Conservation (phyloP, 1,284 basidiomycete genomes). For the Mycosarcoma maydis region DNA sequence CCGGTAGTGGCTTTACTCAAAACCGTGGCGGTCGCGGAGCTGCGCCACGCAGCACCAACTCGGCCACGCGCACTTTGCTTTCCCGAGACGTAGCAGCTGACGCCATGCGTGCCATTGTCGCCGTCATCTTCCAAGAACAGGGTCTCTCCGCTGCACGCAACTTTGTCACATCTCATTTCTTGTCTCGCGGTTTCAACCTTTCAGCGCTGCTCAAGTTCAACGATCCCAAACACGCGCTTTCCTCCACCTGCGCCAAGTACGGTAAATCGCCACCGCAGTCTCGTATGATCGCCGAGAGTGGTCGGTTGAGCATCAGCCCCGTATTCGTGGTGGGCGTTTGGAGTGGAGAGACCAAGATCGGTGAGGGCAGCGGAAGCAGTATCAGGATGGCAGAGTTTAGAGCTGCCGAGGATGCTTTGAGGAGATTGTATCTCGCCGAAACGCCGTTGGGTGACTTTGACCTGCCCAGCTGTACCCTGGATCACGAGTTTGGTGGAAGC, state of each 20-base stretch:
- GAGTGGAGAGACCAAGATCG: slow-evolving; percentile 83
- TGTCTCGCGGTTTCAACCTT: slow-evolving; percentile 70
- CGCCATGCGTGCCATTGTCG: slow-evolving; percentile 71
- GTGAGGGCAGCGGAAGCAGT: slow-evolving; percentile 93
- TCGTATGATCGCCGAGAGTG: slow-evolving; percentile 89
- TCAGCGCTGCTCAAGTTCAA: slow-evolving; percentile 84
- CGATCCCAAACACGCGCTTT: slow-evolving; percentile 67
- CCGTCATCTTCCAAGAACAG: slow-evolving; percentile 71
- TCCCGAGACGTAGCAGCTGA: slow-evolving; percentile 62
- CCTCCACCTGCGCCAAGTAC: slow-evolving; percentile 64
- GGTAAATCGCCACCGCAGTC: slow-evolving; percentile 52
- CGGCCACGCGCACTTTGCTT: slow-evolving; percentile 35
- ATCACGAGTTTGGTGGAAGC: slow-evolving; percentile 24
- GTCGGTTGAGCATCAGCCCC: slow-evolving; percentile 85
- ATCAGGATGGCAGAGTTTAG: slow-evolving; percentile 95
- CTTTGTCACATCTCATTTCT: slow-evolving; percentile 51
- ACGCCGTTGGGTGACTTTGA: slow-evolving; percentile 73
- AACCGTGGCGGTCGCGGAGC: slow-evolving; percentile 21
- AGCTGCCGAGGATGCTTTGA: slow-evolving; percentile 84
- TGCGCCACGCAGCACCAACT: background rate
- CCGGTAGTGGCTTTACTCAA: slow-evolving; percentile 6
- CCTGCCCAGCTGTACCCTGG: slow-evolving; percentile 56
- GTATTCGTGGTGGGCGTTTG: slow-evolving; percentile 93
- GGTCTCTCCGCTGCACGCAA: slow-evolving; percentile 35
- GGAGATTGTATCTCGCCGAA: slow-evolving; percentile 76